A percentile compares a stretch with the other conserved stretches of the same genome.
These are phyloP conservation scores for Saccharomycopsis malanga DNA, from an alignment of 805 yeast genomes.

Conservation along the genomic window DNA sequence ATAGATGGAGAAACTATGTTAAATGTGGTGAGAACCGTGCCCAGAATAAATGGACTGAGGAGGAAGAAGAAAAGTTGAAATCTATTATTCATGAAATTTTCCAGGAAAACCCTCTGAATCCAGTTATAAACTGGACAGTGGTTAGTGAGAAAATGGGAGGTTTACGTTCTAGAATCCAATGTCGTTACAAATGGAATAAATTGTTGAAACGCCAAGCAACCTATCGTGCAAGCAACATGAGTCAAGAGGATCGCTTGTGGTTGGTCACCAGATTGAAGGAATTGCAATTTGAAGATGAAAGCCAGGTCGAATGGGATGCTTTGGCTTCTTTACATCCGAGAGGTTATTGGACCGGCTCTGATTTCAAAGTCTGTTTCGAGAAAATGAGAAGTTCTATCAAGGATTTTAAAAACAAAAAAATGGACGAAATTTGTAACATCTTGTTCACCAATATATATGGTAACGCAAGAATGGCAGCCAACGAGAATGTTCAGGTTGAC, in stretches of 20 bases:
- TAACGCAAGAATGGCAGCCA: background rate
- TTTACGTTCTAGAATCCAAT: conserved; percentile 81
- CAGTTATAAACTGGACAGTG: conserved; percentile 79
- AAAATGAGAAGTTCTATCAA: conserved; percentile 47
- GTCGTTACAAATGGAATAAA: conserved; percentile 94
- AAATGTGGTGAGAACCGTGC: conserved; percentile 80
- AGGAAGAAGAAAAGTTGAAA: conserved; percentile 60
- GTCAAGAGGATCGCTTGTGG: conserved; percentile 43
- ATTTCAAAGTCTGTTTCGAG: conserved; percentile 55
- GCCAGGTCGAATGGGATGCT: conserved; percentile 48
- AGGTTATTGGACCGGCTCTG: conserved; percentile 49
- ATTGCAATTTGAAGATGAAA: conserved; percentile 30
- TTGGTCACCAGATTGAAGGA: conserved; percentile 40
- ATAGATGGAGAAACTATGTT: conserved; percentile 91
- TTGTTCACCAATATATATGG: conserved; percentile 22
- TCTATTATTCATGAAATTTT: conserved; percentile 47
- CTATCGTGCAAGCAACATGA: conserved; percentile 37
- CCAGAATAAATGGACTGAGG: conserved; percentile 69
- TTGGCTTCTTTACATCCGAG: conserved; percentile 41
- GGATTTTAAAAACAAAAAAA: conserved; percentile 38
- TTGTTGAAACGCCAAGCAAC: conserved; percentile 47
- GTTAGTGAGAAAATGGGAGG: conserved; percentile 91
- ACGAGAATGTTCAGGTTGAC: conserved; percentile 5
- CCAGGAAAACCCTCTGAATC: conserved; percentile 31
- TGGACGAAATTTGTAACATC: conserved; percentile 28